These are phyloP conservation scores for Macrotyloma uniflorum DNA, from an alignment of 306 rosid species.

Conservation along the genomic window DNA sequence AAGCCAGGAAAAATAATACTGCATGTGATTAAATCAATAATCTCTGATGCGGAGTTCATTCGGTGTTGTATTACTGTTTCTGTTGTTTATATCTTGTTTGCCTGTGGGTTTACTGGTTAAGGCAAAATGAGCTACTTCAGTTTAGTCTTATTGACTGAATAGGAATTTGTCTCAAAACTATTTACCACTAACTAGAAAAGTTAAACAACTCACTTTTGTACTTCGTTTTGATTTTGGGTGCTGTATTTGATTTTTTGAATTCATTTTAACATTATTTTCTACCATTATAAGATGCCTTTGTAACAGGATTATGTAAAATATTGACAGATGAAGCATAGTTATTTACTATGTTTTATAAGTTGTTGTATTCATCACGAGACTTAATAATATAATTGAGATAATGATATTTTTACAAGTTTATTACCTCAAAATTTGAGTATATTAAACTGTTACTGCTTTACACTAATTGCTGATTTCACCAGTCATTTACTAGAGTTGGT, in stretches of 20 bases:
- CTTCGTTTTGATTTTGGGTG: constrained; percentile 2
- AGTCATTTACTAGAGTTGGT: constrained; percentile 16
- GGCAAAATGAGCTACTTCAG: background rate
- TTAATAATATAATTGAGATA: background rate
- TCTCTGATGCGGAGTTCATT: background rate
- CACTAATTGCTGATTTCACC: constrained; percentile 1
- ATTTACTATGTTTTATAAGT: background rate
- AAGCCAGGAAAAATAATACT: background rate
- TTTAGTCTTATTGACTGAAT: constrained; percentile 15
- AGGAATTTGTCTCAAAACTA: background rate
- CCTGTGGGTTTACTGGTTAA: constrained; percentile 13
- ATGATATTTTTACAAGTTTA: background rate
- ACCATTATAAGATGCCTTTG: background rate
- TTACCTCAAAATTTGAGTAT: constrained; percentile 4
- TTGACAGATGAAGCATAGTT: background rate
- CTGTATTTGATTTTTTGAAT: background rate
- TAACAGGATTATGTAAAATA: background rate
- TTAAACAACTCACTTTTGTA: background rate
- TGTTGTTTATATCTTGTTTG: background rate
- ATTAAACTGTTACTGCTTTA: background rate
- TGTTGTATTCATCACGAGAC: background rate
- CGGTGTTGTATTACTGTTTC: background rate
- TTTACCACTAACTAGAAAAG: background rate
- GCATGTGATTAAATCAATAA: background rate
- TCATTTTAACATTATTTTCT: background rate